phyloP scores from a whole-genome alignment of 371 early-diverging fungal species.

The Mortierella sp. region DNA sequence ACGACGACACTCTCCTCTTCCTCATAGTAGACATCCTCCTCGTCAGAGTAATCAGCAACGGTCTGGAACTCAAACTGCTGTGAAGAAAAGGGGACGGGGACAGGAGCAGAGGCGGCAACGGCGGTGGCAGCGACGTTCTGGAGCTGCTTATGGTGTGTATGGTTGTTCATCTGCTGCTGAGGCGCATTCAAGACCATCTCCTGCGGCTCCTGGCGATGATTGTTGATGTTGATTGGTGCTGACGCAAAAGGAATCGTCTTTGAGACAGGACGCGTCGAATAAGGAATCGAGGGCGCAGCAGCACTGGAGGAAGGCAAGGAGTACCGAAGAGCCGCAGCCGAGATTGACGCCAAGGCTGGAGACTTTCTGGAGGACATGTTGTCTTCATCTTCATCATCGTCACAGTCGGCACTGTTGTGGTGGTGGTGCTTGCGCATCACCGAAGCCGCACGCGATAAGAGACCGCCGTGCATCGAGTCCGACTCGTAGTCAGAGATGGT shows the following conservation, averaged over 20 bases:
- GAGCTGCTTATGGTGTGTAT: constrained; percentile 16
- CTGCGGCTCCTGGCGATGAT: constrained; percentile 7
- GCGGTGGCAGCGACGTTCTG: constrained; percentile 2
- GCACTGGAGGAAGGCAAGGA: not conserved
- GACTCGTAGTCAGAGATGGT: constrained; percentile 53
- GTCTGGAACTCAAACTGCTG: constrained; percentile 33
- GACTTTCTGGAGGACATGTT: constrained; percentile 11
- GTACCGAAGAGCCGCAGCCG: not conserved
- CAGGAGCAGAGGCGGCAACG: not conserved
- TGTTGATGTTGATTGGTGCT: not conserved
- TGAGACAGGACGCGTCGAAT: constrained; percentile 11
- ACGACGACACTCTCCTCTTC: not conserved
- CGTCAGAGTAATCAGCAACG: constrained; percentile 10
- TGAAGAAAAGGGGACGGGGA: not conserved
- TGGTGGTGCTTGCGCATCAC: constrained; percentile 28
- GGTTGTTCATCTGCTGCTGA: constrained; percentile 39
- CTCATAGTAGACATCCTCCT: constrained; percentile 23
- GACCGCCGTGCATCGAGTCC: constrained; percentile 45
- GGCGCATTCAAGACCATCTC: constrained; percentile 24
- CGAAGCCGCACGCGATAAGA: constrained; percentile 47
- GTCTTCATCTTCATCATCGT: constrained; percentile 19
- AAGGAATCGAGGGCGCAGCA: constrained; percentile 11
- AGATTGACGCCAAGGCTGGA: constrained; percentile 4
- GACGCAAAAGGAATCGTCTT: not conserved
- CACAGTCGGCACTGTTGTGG: constrained; percentile 8